Base-by-base conservation (phyloP, 768 basidiomycete genomes). In the Lactarius quietus region DNA sequence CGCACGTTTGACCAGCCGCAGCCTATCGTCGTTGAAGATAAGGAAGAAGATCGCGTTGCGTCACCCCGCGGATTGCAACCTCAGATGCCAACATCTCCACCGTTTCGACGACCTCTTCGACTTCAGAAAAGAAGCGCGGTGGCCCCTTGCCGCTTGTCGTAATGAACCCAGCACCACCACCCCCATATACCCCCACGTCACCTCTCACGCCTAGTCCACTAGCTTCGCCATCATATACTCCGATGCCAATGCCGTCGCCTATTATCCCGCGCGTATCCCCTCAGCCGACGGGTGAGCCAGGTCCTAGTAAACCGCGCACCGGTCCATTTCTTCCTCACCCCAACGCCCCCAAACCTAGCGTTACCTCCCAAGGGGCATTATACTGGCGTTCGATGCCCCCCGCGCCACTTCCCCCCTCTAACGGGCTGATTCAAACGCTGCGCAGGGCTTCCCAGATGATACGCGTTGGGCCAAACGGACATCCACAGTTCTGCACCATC, bases 291-390 rank as follows among this genome's bases (percentile, higher is more conserved):
- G 68, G 67, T 9, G 69, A 73, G 8, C 60, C 70, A 29, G 31
- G 51, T 28, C 26, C 61, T 54, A 61, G 57, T 59, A 35, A 63
- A 39, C 69, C 66, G 12, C 71, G 81, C 28, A 74, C 76, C 23
- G 81, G 80, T 57, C 68, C 83, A 26, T 85, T 85, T 66, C 75
- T 81, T 41, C 83, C 83, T 0, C 83, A 85, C 68, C 83, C 83
- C 1, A 81, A 82, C 72, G 84, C 83, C 5, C 83, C 83, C 9
- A 84, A 82, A 61, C 74, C 79, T 8, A 66, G 74, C 36, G 31
- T 71, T 15, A 65, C 74, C n/a, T 76, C 79, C n/a, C 74, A 76
- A 2, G 86, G 86, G 0, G 86, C 86, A 3, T 84, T 88, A 84
- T 88, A 85, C 72, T 82, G 84, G 57, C 81, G 81, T 57, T 53